Evolutionary conservation across 805 yeast species (phyloP), one percentile per base, ranked within the genome.

Genomic region (Starmera dryadoides): DNA sequence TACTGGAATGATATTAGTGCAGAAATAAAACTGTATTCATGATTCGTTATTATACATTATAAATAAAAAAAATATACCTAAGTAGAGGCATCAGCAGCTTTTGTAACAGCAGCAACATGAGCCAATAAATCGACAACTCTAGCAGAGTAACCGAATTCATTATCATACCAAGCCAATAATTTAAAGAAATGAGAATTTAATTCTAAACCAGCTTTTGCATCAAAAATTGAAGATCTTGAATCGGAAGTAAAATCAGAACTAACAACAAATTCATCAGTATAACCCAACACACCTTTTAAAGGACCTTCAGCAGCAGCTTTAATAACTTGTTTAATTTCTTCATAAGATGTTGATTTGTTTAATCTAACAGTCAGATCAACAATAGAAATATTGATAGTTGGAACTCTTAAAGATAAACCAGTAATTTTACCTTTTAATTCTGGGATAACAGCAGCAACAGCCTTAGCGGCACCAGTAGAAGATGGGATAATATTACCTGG

Each of bases 401-500:
- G 96, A 48, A 87, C 95, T 73, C 96, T 84, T 71, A 87, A 73
- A 47, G 95, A 80, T 79, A 86, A 75, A 75, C 96, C 96, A 52
- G 96, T 87, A 66, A 87, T 81, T 75, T 86, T 86, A 62, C 96
- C 96, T 70, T 82, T 81, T 59, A 87, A 77, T 59, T 74, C 81
- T 52, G 96, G 96, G 59, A 87, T 81, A 57, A 87, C 95, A 78
- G 86, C 85, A 67, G 95, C 95, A 58, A 87, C 96, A 52, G 95
- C 95, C 81, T 87, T 87, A 61, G 96, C 96, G 58, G 96, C 96
- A 80, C 96, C 96, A 49, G 96, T 87, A 48, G 95, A 84, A 31
- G 95, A 86, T 62, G 96, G 96, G 55, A 87, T 87, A 67, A 87
- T 85, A 83, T 87, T 87, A 63, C 89, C 94, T 47, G 91, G 82